Conservation (phyloP, 768 basidiomycete genomes). For the Fomitopsis pulvina region DNA sequence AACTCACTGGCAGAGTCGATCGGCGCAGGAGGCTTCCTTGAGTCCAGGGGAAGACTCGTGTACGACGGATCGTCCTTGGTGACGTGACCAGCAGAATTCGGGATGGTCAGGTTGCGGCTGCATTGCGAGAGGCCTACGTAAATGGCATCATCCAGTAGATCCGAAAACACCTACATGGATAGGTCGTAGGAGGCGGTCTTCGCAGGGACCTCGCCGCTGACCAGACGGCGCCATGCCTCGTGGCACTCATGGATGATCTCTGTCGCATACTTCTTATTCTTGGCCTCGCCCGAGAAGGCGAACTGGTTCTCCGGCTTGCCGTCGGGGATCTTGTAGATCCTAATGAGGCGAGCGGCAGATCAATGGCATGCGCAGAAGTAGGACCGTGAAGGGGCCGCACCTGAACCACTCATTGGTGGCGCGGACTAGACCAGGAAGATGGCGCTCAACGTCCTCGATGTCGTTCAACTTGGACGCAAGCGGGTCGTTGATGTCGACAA, state of each 20-base stretch:
- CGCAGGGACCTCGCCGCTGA: slow-evolving; percentile 70
- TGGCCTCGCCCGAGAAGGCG: slow-evolving; percentile 98
- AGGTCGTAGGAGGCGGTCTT: slow-evolving; percentile 70
- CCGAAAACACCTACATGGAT: slow-evolving; percentile 60
- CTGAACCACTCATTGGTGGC: slow-evolving; percentile 99
- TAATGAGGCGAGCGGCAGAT: slow-evolving; percentile 20
- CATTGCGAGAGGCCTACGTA: not conserved
- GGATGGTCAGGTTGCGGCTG: slow-evolving; percentile 77
- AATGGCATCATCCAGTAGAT: not conserved
- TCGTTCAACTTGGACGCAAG: slow-evolving; percentile 96
- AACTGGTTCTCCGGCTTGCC: slow-evolving; percentile 97
- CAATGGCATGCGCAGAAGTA: not conserved
- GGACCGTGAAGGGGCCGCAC: slow-evolving; percentile 27
- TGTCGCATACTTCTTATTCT: slow-evolving; percentile 99
- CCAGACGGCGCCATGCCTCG: slow-evolving; percentile 95
- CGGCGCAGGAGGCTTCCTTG: slow-evolving; percentile 78
- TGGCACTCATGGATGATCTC: slow-evolving; percentile 99
- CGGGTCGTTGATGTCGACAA: slow-evolving; percentile 93
- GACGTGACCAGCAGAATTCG: slow-evolving; percentile 67
- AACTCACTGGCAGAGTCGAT: slow-evolving; percentile 84
- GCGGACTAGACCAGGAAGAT: slow-evolving; percentile 92
- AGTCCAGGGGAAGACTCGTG: slow-evolving; percentile 64
- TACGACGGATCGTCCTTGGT: slow-evolving; percentile 57
- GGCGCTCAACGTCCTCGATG: slow-evolving; percentile 97
- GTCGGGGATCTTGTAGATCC: slow-evolving; percentile 95